Base-by-base conservation (phyloP, 495 filamentous ascomycete species). In the Hyaloscypha variabilis region DNA sequence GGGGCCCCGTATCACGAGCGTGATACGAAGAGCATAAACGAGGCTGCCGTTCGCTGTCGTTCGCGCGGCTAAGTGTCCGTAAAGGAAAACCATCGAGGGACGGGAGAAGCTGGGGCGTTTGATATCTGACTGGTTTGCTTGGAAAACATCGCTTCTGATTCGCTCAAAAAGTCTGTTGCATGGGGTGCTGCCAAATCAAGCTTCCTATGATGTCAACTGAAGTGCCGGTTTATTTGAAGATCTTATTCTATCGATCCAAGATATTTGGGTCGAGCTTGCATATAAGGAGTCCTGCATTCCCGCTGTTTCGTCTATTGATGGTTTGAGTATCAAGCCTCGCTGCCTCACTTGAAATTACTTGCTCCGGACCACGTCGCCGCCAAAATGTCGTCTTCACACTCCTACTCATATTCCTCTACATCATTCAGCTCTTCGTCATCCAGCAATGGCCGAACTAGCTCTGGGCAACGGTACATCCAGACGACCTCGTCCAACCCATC, bases 341-440 rank as follows among this genome's bases (percentile, higher is more conserved):
- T n/a, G n/a, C n/a, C n/a, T 14, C 39, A 46, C 31, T n/a, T n/a
- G n/a, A 19, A 19, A 46, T 46, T 17, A 46, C 19, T 19, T 19
- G 17, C 17, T 1, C 39, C 19, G 2, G 19, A 46, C 13, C 39
- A 50, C 13, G 14, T 10, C 6, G 6, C 19, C 23, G 1, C 23
- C 53, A 65, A 1, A 59, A 65, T 65, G 62, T 65, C 62, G 8
- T 51, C 23, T 26, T 36, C 25, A 31, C 29, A 34, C 2, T 65
- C 53, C 13, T 51, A 65, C n/a, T 65, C 39, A 10, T 64, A 39
- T 28, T 64, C 51, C 30, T 34, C 17, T n/a, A 28, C 29, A 6
- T 63, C 60, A 25, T 63, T 13, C 10, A 29, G n/a, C 34, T 56
- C 36, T n/a, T 63, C 62, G n/a, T 36, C 62, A 2, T 30, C 53